These are phyloP conservation scores for Rubus parviflorus DNA, from an alignment of 306 rosid species.

Conservation along the genomic window DNA sequence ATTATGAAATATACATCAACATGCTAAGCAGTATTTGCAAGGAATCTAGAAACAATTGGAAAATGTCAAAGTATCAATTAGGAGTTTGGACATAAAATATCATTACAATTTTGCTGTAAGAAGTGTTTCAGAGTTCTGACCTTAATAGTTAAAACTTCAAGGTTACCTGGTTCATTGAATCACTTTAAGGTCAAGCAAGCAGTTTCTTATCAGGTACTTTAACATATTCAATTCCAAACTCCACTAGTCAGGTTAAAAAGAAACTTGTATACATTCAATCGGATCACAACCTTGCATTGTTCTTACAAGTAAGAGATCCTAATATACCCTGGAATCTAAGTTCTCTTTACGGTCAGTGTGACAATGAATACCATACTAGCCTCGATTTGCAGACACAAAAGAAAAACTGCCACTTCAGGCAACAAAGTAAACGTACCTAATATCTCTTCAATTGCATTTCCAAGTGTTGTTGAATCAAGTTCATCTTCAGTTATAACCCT, in stretches of 20 bases:
- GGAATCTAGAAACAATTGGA: too few species aligned
- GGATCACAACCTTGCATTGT: background rate
- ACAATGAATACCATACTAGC: background rate
- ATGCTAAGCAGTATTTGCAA: background rate
- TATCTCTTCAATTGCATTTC: conserved; percentile 59
- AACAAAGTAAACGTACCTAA: conserved; percentile 48
- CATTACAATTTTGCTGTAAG: background rate
- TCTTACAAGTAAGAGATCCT: background rate
- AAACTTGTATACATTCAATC: background rate
- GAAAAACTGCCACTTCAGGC: background rate
- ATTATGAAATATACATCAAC: too few species aligned
- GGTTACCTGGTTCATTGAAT: conserved; percentile 1
- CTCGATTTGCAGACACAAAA: too few species aligned
- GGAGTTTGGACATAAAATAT: background rate
- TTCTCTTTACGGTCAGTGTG: background rate
- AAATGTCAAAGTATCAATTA: background rate
- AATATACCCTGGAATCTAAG: background rate
- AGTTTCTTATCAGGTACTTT: background rate
- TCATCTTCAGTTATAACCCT: conserved; percentile 68
- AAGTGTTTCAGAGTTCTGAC: background rate
- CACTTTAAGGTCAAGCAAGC: background rate
- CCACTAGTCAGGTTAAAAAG: background rate
- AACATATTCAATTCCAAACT: background rate
- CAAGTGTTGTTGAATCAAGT: conserved; percentile 74
- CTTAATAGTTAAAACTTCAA: background rate